Evolutionary conservation across 1,284 basidiomycete species (phyloP).

Genomic region (Tilletia indica): DNA sequence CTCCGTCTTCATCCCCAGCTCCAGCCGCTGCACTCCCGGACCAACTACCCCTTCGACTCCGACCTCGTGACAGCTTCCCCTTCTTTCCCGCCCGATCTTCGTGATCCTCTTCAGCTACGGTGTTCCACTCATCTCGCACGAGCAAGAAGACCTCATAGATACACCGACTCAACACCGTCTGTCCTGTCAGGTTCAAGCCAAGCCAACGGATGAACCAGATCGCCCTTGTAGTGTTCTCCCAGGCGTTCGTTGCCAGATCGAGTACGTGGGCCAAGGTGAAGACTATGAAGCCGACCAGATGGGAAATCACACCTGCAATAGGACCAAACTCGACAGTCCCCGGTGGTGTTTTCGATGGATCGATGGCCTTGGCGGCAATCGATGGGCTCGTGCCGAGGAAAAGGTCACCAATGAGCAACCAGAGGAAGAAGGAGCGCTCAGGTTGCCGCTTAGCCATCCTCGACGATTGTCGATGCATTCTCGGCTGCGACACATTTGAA

Average conservation of each 20-base stretch:
- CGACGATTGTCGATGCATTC: no score
- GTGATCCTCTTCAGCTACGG: conserved; percentile 49
- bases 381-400: conserved; percentile 26
- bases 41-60: conserved; percentile 15
- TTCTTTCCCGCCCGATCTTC: conserved; percentile 25
- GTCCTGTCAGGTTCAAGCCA: conserved; percentile 44
- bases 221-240: conserved; percentile 30
- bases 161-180: conserved; percentile 47
- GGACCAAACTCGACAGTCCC: conserved; percentile 27
- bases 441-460: neutral
- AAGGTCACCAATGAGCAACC: conserved; percentile 45
- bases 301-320: conserved; percentile 23
- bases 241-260: conserved; percentile 36
- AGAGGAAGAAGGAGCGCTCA: conserved; percentile 37
- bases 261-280: conserved; percentile 49
- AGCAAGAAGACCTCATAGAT: conserved; percentile 44
- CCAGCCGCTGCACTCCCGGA: conserved; percentile 2
- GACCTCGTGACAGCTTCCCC: neutral
- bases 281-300: conserved; percentile 38
- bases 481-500: no score
- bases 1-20: neutral
- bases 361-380: conserved; percentile 16
- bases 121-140: conserved; percentile 49
- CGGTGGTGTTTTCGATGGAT: neutral
- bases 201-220: conserved; percentile 52